Evolutionary conservation across 768 basidiomycete species (phyloP), one percentile per base, ranked within the genome.

Genomic region (Podaxis carcinomalis): DNA sequence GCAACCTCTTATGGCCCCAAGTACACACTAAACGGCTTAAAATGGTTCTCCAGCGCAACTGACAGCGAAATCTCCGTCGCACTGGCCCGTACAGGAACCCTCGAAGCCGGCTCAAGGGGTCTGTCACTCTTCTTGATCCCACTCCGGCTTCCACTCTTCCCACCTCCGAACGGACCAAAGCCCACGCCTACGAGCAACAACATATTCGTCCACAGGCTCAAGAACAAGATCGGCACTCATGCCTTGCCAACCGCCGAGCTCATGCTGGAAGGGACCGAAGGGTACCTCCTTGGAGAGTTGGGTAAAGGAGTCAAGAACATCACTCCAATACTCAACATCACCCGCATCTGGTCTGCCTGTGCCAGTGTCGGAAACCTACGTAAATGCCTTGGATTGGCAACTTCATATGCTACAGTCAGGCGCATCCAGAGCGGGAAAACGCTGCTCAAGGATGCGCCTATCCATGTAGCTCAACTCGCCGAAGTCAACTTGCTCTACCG

Each of bases 31-130:
- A 75, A 90, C 64, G 89, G 90, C 2, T 83, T 91, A 70, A 92
- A 91, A 73, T 92, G 90, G 90, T 92, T 92, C 71, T 90, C 90
- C 14, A 89, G 88, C 65, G 91, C 91, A 1, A 89, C 89, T 0
- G 91, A 92, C 65, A 84, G 87, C 63, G 77, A 92, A 62, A 75
- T 91, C 7, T 81, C 89, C 0, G 77, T 92, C 25, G 89, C 88
- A 0, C 75, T 92, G 4, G 91, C 89, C 4, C 86, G 90, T 39
- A 91, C 90, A 1, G 89, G 88, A 0, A 70, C 82, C 0, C 61
- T 69, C 27, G 64, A 75, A 51, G 71, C 77, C 11, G 89, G 90
- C 5, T 86, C 89, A 0, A 81, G 84, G 7, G 82, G 81, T 0
- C 79, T 92, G 11, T 91, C 89, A 0, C 83, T 92, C 39, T 92